Conservation (phyloP, 768 basidiomycete genomes). For the Dioszegia crocea region DNA sequence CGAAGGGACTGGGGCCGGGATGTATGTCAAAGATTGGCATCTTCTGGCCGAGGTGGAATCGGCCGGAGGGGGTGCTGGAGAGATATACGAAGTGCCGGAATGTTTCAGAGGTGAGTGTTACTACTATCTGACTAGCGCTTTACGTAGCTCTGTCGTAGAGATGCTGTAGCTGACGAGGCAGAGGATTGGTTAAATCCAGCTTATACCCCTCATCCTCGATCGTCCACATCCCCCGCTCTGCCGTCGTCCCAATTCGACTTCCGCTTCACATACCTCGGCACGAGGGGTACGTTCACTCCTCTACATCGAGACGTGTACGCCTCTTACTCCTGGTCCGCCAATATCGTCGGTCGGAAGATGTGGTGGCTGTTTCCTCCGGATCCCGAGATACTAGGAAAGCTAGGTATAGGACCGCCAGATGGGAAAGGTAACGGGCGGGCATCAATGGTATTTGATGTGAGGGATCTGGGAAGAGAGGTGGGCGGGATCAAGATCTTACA, state of each 20-base stretch:
- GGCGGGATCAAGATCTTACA: slow-evolving; percentile 30
- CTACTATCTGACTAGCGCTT: no score
- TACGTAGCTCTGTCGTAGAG: no score
- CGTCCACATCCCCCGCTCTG: neutral
- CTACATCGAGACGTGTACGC: slow-evolving; percentile 50
- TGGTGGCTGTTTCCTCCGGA: slow-evolving; percentile 49
- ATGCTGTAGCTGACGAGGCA: slow-evolving; percentile 10
- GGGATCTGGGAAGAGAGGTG: slow-evolving; percentile 22
- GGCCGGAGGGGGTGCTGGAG: slow-evolving; percentile 25
- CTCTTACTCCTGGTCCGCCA: slow-evolving; percentile 49
- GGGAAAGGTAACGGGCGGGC: slow-evolving; percentile 14
- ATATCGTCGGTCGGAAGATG: slow-evolving; percentile 45
- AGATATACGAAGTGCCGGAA: slow-evolving; percentile 44
- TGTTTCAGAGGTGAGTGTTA: slow-evolving; percentile 40
- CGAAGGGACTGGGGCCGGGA: slow-evolving; percentile 12
- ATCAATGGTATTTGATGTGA: slow-evolving; percentile 37
- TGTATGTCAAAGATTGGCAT: slow-evolving; percentile 52
- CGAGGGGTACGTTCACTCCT: slow-evolving; percentile 44
- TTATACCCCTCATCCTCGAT: slow-evolving; percentile 1
- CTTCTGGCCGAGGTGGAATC: slow-evolving; percentile 35
- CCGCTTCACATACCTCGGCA: slow-evolving; percentile 48
- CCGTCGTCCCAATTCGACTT: slow-evolving; percentile 25
- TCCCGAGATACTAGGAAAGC: neutral
- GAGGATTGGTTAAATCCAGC: slow-evolving; percentile 47
- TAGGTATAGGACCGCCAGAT: slow-evolving; percentile 4